These are phyloP conservation scores for Polyplosphaeria fusca DNA, from an alignment of 495 filamentous ascomycete genomes.

Conservation along the genomic window DNA sequence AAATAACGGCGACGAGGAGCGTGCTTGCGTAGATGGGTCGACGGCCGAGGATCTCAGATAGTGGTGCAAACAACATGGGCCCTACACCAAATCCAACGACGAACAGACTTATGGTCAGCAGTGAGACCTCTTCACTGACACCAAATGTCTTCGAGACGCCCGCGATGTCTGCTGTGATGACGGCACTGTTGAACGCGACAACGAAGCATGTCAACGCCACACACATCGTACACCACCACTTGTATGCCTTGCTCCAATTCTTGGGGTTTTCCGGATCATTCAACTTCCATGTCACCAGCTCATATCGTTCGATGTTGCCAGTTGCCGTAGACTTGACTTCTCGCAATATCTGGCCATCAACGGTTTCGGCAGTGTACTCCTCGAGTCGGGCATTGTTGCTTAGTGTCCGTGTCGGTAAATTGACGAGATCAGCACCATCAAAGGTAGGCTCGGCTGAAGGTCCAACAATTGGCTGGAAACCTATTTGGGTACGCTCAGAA, in stretches of 20 bases:
- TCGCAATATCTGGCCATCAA: conserved; percentile 57
- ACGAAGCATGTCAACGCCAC: conserved; percentile 63
- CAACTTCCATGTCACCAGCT: conserved; percentile 68
- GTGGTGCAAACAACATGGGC: conserved; percentile 78
- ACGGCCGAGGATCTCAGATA: conserved; percentile 69
- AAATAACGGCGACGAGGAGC: conserved; percentile 64
- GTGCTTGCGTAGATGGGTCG: conserved; percentile 64
- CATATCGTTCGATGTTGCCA: conserved; percentile 57
- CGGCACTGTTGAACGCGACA: conserved; percentile 60
- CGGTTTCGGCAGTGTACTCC: conserved; percentile 63
- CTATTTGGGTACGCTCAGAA: conserved; percentile 12
- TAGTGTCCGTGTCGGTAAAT: conserved; percentile 64
- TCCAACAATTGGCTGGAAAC: conserved; percentile 10
- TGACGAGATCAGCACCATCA: conserved; percentile 38
- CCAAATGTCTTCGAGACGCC: conserved; percentile 58
- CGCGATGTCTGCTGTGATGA: conserved; percentile 66
- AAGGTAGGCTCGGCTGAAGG: not conserved
- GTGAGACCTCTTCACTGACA: conserved; percentile 62
- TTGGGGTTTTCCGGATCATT: conserved; percentile 66
- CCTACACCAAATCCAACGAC: conserved; percentile 78
- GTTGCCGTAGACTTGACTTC: conserved; percentile 50
- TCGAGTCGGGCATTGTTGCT: conserved; percentile 56
- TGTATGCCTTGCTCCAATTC: conserved; percentile 62
- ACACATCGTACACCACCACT: conserved; percentile 68
- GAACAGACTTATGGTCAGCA: conserved; percentile 65